Evolutionary conservation across 345 rosid genomes (phyloP).

Genomic region (Salix udensis): DNA sequence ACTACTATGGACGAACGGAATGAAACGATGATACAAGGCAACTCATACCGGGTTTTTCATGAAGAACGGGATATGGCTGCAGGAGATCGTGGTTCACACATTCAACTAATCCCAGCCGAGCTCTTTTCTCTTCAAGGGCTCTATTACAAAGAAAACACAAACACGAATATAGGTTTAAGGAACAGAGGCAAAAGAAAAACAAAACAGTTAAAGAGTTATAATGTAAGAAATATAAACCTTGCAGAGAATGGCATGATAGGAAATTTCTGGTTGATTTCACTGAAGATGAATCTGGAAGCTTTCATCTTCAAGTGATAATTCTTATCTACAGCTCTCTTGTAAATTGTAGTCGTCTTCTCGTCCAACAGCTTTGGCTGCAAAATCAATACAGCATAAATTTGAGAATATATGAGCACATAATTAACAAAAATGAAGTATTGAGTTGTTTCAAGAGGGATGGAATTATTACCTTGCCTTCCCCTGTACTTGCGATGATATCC

Average conservation of each 20-base stretch:
- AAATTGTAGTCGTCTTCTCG: slow-evolving; percentile 91
- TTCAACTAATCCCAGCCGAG: slow-evolving; percentile 86
- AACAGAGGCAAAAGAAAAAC: too few relatives aligned
- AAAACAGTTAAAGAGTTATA: background rate
- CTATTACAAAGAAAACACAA: slow-evolving; percentile 24
- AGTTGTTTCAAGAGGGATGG: background rate
- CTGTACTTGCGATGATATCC: slow-evolving; percentile 88
- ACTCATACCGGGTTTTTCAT: slow-evolving; percentile 81
- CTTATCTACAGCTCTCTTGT: slow-evolving; percentile 80
- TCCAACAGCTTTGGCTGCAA: slow-evolving; percentile 91
- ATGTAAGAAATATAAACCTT: slow-evolving; percentile 42
- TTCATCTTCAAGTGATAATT: slow-evolving; percentile 94
- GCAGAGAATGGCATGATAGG: slow-evolving; percentile 88
- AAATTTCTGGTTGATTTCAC: slow-evolving; percentile 79
- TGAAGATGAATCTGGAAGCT: slow-evolving; percentile 93
- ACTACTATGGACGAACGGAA: background rate
- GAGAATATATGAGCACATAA: background rate
- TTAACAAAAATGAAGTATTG: background rate
- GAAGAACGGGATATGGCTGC: slow-evolving; percentile 95
- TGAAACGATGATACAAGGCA: background rate
- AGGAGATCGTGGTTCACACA: slow-evolving; percentile 93
- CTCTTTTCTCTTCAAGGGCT: slow-evolving; percentile 97
- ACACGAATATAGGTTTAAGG: background rate
- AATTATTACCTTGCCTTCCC: slow-evolving; percentile 97
- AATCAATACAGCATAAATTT: slow-evolving; percentile 3